A percentile compares a stretch with the other conserved stretches of the same genome.
Conservation (phyloP, 179 eudicot species). For the Dionaea muscipula region DNA sequence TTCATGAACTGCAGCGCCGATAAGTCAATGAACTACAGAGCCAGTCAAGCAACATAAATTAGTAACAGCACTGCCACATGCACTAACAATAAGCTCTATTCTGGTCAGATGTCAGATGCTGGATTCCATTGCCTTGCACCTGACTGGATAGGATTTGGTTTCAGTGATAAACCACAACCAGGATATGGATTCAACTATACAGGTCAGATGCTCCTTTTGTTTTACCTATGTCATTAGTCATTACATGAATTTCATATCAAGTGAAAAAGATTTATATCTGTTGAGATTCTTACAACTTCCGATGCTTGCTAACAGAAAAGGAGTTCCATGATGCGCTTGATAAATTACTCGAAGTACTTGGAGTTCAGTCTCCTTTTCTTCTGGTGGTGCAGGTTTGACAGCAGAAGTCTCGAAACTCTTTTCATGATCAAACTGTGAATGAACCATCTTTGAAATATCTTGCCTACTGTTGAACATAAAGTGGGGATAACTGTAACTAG, state of each 20-base stretch:
- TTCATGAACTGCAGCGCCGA: no score
- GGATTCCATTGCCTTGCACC: slow-evolving; percentile 97
- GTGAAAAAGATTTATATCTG: not conserved
- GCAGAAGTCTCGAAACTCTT: slow-evolving; percentile 1
- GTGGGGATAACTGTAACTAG: not conserved
- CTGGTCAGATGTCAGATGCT: slow-evolving; percentile 68
- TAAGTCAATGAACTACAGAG: not conserved
- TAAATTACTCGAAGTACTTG: slow-evolving; percentile 63
- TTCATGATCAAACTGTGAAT: slow-evolving; percentile 8
- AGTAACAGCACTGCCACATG: not conserved
- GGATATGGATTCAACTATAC: slow-evolving; percentile 93
- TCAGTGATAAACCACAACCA: slow-evolving; percentile 94
- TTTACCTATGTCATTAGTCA: not conserved
- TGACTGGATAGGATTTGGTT: slow-evolving; percentile 99
- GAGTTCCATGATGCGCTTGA: slow-evolving; percentile 85
- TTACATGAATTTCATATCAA: not conserved
- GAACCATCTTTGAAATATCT: not conserved
- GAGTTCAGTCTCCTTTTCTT: slow-evolving; percentile 53
- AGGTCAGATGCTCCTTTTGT: slow-evolving; percentile 25
- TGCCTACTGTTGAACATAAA: not conserved
- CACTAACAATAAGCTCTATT: not conserved
- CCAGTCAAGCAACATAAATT: not conserved
- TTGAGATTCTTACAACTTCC: slow-evolving; percentile 12
- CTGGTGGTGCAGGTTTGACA: slow-evolving; percentile 76
- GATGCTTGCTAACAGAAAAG: slow-evolving; percentile 41